Base-by-base conservation (phyloP, 306 rosid genomes). In the Abrus pulchellus region DNA sequence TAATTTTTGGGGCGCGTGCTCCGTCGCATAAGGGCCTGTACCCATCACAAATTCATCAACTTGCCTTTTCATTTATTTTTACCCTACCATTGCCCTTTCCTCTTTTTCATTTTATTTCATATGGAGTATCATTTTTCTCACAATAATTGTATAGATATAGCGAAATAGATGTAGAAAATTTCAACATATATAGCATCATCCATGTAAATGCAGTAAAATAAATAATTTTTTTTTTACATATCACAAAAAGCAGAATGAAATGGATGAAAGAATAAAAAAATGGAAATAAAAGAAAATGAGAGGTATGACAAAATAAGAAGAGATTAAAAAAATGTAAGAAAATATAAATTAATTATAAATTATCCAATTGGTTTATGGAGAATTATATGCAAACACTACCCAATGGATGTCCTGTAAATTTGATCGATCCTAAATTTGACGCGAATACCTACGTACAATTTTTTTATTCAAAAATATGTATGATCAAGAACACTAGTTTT, bases 1-100 rank as follows among this genome's bases (percentile, higher is more conserved):
- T 70, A 81, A 50, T 82, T 79, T 89, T 85, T 74, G 95, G 86
- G 90, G 69, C 87, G 92, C 94, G 91, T 93, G 92, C 93, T 89
- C 13, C 33, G n/a, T 75, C 20, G 47, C 75, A 52, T 40, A 36
- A 79, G 79, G 74, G 77, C 69, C 61, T 76, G 77, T 83, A 48
- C 8, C 82, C 70, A 60, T 79, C 81, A 82, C 62, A 54, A 45
- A 53, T 59, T 80, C 69, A 32, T 9, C 20, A 13, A 76, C 81
- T 61, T 47, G 0, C 60, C 62, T 60, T 83, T 87, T 47, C 88
- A 7, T 74, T 76, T 81, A 7, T 64, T 72, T 75, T 4, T 77
- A 7, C 74, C 82, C 85, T 54, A 4, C 14, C 32, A 1, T 3
- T 11, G 1, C 30, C 9, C 49, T 28, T 38, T 41, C 11, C 9